These are phyloP conservation scores for Globisporangium irregulare DNA, from an alignment of 352 stramenopile species.

Conservation along the genomic window DNA sequence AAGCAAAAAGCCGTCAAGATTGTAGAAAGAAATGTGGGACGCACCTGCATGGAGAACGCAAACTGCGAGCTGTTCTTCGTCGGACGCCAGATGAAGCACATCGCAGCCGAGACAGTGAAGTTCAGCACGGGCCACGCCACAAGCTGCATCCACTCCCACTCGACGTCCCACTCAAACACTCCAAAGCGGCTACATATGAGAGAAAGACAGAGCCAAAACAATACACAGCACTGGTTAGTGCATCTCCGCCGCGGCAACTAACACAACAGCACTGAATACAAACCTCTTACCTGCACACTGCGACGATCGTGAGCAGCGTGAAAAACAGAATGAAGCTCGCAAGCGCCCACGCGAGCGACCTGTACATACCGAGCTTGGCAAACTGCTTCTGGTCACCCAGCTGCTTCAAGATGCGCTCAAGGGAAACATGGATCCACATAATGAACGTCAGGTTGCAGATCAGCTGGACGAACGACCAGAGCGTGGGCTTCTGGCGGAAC, in stretches of 20 bases:
- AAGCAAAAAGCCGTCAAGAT: not conserved
- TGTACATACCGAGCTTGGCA: constrained; percentile 90
- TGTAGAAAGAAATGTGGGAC: not conserved
- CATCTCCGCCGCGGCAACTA: not conserved
- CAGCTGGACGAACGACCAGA: constrained; percentile 84
- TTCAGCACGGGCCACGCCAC: constrained; percentile 90
- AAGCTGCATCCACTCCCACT: constrained; percentile 91
- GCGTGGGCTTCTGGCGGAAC: constrained; percentile 74
- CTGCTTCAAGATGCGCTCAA: constrained; percentile 81
- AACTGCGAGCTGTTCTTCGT: constrained; percentile 84
- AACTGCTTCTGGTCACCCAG: constrained; percentile 87
- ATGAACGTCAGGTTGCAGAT: constrained; percentile 88
- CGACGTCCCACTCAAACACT: constrained; percentile 88
- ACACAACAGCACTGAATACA: not conserved
- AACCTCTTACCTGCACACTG: constrained; percentile 46
- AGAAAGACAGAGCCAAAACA: not conserved
- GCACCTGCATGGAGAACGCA: constrained; percentile 82
- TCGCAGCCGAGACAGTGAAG: constrained; percentile 86
- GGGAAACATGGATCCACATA: constrained; percentile 89
- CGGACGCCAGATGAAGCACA: constrained; percentile 89
- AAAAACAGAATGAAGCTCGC: constrained; percentile 88
- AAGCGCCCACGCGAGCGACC: constrained; percentile 73
- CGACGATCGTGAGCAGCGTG: constrained; percentile 77
- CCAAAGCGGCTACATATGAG: constrained; percentile 48
- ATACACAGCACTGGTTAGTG: not conserved